Evolutionary conservation across 805 yeast genomes (phyloP), one percentile per base, ranked within the genome.

Genomic region (Yarrowia divulgata): DNA sequence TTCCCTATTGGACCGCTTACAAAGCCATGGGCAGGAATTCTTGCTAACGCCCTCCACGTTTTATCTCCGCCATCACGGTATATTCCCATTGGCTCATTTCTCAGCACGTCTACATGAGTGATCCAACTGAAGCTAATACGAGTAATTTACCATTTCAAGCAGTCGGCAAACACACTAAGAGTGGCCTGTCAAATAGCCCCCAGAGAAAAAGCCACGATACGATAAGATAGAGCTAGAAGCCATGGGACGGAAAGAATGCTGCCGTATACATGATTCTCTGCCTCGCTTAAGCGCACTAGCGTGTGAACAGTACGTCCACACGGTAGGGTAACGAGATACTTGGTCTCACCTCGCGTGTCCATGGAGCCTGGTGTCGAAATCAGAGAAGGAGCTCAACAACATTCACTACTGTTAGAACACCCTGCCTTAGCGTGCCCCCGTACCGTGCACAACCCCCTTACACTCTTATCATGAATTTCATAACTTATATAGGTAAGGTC

Each of bases 401-500:
- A 2, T 4, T 2, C 29, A 23, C 29, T 23, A 23, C 29, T 23
- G 29, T 4, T 23, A 23, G 29, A 23, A 23, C 29, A 23, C 29
- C 29, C 2, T 4, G 29, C 29, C n/a, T 23, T 2, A 4, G 4
- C 29, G 29, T 23, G 29, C 29, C 29, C 29, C 29, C 29, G 4
- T 23, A 23, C 29, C 29, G 29, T 23, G 29, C 29, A 23, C 29
- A 23, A 23, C 29, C 29, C 29, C 29, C 29, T 23, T 23, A 4
- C 29, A 13, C 23, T 54, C 60, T 19, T 57, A 40, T 57, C 63
- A 57, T 57, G 63, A 57, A 42, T 57, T 40, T 57, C 63, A 57
- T 57, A 57, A 57, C 63, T 57, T 57, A 57, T 57, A 57, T 57
- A 52, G 18, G 54, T 35, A 34, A 52, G 57, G 57, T 34, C 57